phyloP scores from a whole-genome alignment of 305 asterid species.

The Galium porrigens region DNA sequence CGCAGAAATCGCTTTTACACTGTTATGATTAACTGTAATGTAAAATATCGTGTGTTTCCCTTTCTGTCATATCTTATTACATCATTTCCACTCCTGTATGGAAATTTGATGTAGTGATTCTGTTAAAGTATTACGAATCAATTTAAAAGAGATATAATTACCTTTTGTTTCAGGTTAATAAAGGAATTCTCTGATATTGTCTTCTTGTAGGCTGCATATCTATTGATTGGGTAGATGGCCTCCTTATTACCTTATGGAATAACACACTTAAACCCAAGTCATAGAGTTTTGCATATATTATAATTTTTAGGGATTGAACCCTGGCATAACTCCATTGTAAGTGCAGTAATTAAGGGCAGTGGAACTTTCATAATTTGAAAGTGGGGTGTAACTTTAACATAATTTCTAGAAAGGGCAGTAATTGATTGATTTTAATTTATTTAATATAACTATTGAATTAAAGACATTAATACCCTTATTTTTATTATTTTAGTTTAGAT shows the following conservation, averaged over 20 bases:
- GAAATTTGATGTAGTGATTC: not conserved
- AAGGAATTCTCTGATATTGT: not conserved
- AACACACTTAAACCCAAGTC: not conserved
- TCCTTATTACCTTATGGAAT: not conserved
- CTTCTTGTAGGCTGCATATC: not conserved
- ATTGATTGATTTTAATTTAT: too few relatives aligned
- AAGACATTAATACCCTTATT: too few relatives aligned
- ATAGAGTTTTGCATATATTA: not conserved
- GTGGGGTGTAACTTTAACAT: too few relatives aligned
- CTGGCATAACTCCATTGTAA: not conserved
- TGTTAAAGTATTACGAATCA: not conserved
- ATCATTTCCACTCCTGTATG: not conserved
- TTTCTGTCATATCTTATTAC: not conserved
- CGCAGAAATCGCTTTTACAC: not conserved
- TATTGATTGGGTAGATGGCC: not conserved
- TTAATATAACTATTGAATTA: too few relatives aligned
- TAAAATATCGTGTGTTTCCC: not conserved
- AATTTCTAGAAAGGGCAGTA: too few relatives aligned
- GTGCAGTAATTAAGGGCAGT: too few relatives aligned
- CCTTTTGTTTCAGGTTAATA: not conserved
- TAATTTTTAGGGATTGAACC: not conserved
- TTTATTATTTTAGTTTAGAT: too few relatives aligned
- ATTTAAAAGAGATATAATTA: not conserved
- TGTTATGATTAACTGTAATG: constrained; percentile 1
- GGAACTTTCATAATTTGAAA: too few relatives aligned